Percentiles rank a stretch among this genome's conserved stretches.
phyloP scores from a whole-genome alignment of 345 rosid genomes.

The Durio zibethinus region DNA sequence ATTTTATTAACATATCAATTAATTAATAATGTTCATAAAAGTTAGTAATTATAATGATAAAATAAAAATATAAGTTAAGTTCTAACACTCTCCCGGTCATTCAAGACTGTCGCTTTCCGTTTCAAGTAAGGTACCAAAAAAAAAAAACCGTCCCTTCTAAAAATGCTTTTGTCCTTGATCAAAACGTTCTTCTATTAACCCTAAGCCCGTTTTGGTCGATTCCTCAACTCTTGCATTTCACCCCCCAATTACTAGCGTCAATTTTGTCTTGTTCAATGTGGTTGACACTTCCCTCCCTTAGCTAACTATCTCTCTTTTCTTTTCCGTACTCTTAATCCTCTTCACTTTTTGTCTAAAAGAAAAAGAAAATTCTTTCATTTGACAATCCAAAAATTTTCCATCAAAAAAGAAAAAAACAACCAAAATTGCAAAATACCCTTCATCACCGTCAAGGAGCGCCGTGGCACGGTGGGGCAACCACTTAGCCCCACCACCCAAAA shows the following conservation, averaged over 20 bases:
- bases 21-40: too few species aligned
- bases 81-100: background rate
- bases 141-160: background rate
- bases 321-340: background rate
- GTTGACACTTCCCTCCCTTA: background rate
- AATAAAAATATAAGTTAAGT: background rate
- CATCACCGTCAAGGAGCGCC: conserved; percentile 14
- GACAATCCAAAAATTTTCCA: background rate
- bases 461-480: conserved; percentile 7
- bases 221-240: background rate
- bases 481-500: background rate
- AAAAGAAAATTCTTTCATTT: background rate
- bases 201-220: conserved; percentile 10
- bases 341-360: background rate
- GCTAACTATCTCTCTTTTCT: background rate
- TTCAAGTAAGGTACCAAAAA: background rate
- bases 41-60: background rate
- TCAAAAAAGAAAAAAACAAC: background rate
- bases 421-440: conserved; percentile 19
- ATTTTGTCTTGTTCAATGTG: background rate
- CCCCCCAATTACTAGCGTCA: conserved; percentile 10
- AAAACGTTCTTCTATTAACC: background rate
- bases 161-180: too few species aligned
- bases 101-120: background rate
- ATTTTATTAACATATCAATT: too few species aligned